These are phyloP conservation scores for Melampsora americana DNA, from an alignment of 1,284 basidiomycete genomes.

Conservation along the genomic window DNA sequence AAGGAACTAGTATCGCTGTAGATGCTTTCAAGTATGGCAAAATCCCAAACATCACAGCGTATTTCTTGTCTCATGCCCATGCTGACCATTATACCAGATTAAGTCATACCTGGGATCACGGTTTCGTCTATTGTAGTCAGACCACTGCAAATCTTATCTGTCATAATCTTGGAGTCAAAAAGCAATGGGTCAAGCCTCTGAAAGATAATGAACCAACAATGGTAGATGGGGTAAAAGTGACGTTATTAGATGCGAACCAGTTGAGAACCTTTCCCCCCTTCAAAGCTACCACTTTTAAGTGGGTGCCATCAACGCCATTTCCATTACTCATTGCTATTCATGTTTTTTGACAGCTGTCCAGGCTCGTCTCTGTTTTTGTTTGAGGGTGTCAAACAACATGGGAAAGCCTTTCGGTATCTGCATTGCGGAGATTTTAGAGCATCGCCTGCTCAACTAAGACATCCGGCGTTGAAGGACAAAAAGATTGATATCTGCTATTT, in stretches of 20 bases:
- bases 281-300: background rate
- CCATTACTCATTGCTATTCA: background rate
- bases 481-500: conserved; percentile 35
- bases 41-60: conserved; percentile 1
- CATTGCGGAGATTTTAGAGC: conserved; percentile 43
- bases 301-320: background rate
- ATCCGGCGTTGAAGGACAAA: conserved; percentile 19
- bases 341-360: conserved; percentile 24
- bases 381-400: conserved; percentile 16
- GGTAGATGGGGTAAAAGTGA: conserved; percentile 19
- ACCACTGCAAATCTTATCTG: conserved; percentile 31
- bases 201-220: background rate
- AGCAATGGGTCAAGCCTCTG: conserved; percentile 18
- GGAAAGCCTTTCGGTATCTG: conserved; percentile 31
- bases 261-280: background rate
- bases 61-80: conserved; percentile 40
- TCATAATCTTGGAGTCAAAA: conserved; percentile 22
- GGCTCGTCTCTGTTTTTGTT: conserved; percentile 41
- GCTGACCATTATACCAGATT: conserved; percentile 42
- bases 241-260: conserved; percentile 42
- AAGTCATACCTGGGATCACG: conserved; percentile 17
- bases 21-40: conserved; percentile 30
- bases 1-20: conserved; percentile 23
- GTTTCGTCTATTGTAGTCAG: conserved; percentile 34
- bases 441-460: conserved; percentile 12